Percentiles rank a stretch among this genome's conserved stretches.
Conservation (phyloP, 1,284 basidiomycete genomes). For the Boletellus sp. region DNA sequence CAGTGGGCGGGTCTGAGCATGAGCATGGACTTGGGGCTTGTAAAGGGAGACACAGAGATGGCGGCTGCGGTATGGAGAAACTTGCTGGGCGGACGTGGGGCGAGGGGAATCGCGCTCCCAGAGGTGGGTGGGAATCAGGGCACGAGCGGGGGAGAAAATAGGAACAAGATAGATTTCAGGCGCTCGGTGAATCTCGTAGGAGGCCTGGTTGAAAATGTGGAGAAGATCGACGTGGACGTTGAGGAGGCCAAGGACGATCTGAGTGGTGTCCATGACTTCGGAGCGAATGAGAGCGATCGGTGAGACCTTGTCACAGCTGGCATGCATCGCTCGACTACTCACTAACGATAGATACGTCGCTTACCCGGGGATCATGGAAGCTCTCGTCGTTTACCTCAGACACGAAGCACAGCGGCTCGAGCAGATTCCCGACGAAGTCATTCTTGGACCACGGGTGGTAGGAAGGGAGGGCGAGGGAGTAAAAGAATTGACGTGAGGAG, state of each 20-base stretch:
- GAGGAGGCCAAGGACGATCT: constrained; percentile 63
- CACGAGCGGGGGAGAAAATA: not conserved
- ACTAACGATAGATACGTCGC: constrained; percentile 57
- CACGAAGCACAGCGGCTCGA: constrained; percentile 77
- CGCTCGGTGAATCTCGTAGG: constrained; percentile 66
- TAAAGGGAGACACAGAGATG: constrained; percentile 73
- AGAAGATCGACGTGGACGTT: constrained; percentile 52
- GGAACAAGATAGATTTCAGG: constrained; percentile 36
- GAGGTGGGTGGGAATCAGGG: constrained; percentile 4
- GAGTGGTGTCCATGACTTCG: constrained; percentile 71
- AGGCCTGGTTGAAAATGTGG: constrained; percentile 54
- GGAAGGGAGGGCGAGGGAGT: constrained; percentile 28
- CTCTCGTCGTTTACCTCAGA: constrained; percentile 75
- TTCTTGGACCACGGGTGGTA: constrained; percentile 43
- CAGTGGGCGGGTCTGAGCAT: constrained; percentile 88
- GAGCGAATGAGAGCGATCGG: constrained; percentile 45
- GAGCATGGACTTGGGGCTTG: constrained; percentile 79
- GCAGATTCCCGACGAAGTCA: constrained; percentile 62
- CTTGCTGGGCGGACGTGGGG: constrained; percentile 77
- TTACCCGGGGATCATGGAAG: constrained; percentile 77
- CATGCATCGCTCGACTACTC: not conserved
- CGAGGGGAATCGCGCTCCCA: constrained; percentile 54
- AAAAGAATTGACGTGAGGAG: constrained; percentile 25
- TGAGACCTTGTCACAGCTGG: constrained; percentile 10
- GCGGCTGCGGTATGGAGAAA: constrained; percentile 92